These are phyloP conservation scores for Beauveria caledonica DNA, from an alignment of 2,329 filamentous ascomycete species.

Conservation along the genomic window DNA sequence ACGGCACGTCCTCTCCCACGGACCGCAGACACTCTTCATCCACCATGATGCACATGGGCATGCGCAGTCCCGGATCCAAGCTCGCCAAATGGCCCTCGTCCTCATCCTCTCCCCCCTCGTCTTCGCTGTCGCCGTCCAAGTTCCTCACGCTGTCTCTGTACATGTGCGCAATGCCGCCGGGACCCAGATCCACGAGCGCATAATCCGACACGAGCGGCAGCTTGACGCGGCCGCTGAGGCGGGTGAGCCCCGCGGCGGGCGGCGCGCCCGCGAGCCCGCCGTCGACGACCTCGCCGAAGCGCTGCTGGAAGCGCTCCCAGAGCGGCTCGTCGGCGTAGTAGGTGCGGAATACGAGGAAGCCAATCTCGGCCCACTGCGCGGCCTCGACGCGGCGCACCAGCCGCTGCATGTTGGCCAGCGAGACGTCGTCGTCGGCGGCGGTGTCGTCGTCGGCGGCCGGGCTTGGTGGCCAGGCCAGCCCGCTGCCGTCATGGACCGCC, in stretches of 20 bases:
- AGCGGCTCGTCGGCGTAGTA: neutral
- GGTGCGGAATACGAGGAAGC: conserved; percentile 1
- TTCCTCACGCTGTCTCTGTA: conserved; percentile 1
- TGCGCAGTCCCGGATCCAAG: neutral
- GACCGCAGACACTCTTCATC: neutral
- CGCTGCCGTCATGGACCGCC: neutral
- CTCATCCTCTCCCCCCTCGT: neutral
- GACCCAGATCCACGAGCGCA: neutral
- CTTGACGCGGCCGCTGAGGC: neutral
- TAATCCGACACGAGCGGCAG: neutral
- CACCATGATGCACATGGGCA: conserved; percentile 6
- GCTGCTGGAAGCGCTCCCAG: neutral
- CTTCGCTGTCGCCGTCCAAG: neutral
- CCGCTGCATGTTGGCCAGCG: neutral
- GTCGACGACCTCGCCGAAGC: neutral
- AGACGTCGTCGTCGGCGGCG: neutral
- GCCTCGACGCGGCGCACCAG: neutral
- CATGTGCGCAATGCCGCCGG: neutral
- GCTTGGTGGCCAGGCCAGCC: neutral
- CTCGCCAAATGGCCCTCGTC: neutral
- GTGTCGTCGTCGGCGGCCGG: neutral
- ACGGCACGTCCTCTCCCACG: neutral
- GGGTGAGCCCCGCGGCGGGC: neutral
- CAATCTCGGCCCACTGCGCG: neutral
- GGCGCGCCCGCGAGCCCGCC: neutral